phyloP scores from a whole-genome alignment of 78 protist species.

The Pelomyxa schiedti region DNA sequence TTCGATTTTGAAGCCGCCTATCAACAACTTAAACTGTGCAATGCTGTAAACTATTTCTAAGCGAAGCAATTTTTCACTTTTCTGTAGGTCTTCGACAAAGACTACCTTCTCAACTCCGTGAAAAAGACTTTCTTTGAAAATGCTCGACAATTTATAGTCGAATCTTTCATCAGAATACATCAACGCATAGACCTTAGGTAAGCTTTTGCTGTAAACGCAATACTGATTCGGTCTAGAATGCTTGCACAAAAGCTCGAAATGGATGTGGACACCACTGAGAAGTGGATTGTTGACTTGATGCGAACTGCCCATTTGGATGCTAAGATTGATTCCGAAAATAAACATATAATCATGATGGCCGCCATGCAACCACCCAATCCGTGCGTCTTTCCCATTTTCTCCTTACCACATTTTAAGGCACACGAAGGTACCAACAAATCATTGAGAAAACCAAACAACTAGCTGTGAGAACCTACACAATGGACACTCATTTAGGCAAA shows the following conservation, averaged over 20 bases:
- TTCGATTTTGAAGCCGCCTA: conserved; percentile 82
- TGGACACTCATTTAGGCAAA: too few relatives aligned
- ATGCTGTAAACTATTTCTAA: conserved; percentile 14
- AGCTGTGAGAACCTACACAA: too few relatives aligned
- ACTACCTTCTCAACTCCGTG: conserved; percentile 51
- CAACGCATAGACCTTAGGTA: conserved; percentile 64
- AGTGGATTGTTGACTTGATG: conserved; percentile 82
- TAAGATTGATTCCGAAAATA: conserved; percentile 63
- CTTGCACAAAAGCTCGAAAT: conserved; percentile 66
- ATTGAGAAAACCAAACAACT: conserved; percentile 80
- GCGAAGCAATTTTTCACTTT: background rate
- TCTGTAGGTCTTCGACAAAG: conserved; percentile 53
- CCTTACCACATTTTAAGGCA: conserved; percentile 47
- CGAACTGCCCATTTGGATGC: conserved; percentile 71
- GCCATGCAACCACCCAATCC: too few relatives aligned
- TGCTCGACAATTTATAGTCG: conserved; percentile 77
- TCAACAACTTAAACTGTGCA: conserved; percentile 55
- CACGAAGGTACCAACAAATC: conserved; percentile 60
- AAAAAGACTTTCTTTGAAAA: conserved; percentile 65
- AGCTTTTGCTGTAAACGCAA: background rate
- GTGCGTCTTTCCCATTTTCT: too few relatives aligned
- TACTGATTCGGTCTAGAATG: conserved; percentile 11
- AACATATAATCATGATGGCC: conserved; percentile 66
- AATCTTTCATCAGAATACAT: conserved; percentile 82
- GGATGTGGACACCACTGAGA: conserved; percentile 59